phyloP scores from a whole-genome alignment of 257 asterid genomes.

The Solanum tarapatanum region DNA sequence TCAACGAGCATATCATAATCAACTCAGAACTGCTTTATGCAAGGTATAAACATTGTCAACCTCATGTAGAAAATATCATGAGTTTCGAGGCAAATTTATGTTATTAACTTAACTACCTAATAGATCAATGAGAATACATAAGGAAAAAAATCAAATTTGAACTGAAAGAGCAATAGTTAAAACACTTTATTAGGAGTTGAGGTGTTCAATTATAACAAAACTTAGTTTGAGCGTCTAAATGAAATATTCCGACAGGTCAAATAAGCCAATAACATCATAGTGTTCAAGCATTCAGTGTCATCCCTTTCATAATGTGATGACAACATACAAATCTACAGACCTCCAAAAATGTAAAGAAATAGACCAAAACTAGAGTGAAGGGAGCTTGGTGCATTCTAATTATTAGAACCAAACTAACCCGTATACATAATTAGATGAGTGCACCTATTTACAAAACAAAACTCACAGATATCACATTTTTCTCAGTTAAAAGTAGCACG shows the following conservation, averaged over 20 bases:
- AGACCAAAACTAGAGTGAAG: background rate
- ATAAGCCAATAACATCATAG: background rate
- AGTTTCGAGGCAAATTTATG: too few species aligned
- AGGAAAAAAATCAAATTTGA: accelerated
- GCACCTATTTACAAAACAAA: background rate
- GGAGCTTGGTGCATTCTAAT: background rate
- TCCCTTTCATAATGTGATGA: background rate
- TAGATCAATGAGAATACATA: too few species aligned
- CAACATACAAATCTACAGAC: background rate
- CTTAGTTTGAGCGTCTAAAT: too few species aligned
- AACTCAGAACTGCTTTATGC: too few species aligned
- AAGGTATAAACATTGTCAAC: too few species aligned
- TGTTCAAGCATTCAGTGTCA: background rate
- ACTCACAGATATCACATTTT: background rate
- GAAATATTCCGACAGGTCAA: too few species aligned
- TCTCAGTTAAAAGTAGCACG: background rate
- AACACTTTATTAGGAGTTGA: too few species aligned
- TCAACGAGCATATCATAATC: too few species aligned
- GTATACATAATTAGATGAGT: background rate
- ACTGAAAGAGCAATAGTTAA: too few species aligned
- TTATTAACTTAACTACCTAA: too few species aligned
- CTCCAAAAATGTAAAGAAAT: background rate
- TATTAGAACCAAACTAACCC: background rate
- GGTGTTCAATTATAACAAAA: too few species aligned
- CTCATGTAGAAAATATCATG: too few species aligned